phyloP scores from a whole-genome alignment of 2,329 filamentous ascomycete species.

The Ophiocordyceps sinensis region DNA sequence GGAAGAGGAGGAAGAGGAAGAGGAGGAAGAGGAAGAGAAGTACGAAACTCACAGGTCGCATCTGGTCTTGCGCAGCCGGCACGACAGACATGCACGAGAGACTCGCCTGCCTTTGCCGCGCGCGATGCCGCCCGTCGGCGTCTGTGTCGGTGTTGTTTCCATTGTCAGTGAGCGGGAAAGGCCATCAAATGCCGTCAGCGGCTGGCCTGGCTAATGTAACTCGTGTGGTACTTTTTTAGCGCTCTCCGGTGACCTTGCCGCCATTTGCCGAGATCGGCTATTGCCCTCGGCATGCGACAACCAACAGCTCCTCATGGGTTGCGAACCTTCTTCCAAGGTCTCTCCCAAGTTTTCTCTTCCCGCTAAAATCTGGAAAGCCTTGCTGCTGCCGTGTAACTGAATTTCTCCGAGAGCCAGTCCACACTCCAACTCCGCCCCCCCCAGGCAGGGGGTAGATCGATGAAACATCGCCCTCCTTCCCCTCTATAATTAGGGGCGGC shows the following conservation, averaged over 20 bases:
- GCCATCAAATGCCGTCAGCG: neutral
- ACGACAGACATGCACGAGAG: slow-evolving; percentile 16
- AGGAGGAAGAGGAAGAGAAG: too few species aligned
- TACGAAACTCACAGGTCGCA: slow-evolving; percentile 15
- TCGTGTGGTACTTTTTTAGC: neutral
- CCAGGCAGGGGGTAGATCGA: too few species aligned
- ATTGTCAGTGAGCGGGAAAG: slow-evolving; percentile 1
- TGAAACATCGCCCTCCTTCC: too few species aligned
- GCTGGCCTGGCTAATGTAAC: neutral
- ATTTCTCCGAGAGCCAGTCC: too few species aligned
- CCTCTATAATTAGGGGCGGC: too few species aligned
- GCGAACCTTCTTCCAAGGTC: too few species aligned
- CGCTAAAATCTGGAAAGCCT: too few species aligned
- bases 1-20: neutral
- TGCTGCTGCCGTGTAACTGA: neutral
- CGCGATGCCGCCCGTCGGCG: slow-evolving; percentile 6
- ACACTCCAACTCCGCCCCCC: too few species aligned
- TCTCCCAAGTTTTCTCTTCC: too few species aligned
- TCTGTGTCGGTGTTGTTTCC: slow-evolving; percentile 5
- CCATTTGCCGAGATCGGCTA: too few species aligned
- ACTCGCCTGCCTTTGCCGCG: slow-evolving; percentile 13
- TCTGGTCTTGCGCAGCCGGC: slow-evolving; percentile 16
- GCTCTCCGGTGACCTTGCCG: neutral
- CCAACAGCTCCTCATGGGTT: too few species aligned
- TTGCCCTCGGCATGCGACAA: too few species aligned